Evolutionary conservation across 2,329 filamentous ascomycete species (phyloP), one percentile per base, ranked within the genome.

Genomic region (Clonostachys sp.): DNA sequence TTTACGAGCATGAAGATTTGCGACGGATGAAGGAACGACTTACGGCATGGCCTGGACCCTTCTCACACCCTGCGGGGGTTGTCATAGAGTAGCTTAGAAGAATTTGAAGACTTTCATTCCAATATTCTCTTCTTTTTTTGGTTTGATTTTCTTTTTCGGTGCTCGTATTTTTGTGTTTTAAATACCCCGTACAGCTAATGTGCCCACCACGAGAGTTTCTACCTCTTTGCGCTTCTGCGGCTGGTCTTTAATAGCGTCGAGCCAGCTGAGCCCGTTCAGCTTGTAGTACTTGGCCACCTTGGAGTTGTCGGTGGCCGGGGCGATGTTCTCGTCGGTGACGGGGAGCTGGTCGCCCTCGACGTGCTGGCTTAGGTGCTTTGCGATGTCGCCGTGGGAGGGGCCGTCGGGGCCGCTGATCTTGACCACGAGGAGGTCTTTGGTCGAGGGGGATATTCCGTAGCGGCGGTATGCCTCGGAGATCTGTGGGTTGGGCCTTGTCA

Each of bases 381-480:
- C 71, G 40, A 84, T 65, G 12, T 74, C 61, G 16, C 76, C 70
- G 35, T 80, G 67, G 4, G 70, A 68, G 9, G 30, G 45, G 6
- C 10, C 33, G 30, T 18, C 36, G 6, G 45, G 24, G 13, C 44
- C 41, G n/a, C 84, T 77, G 20, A 97, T 75, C 63, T 96, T 97
- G 59, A 96, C 75, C 7, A 89, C 83, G 4, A 96, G 71, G n/a
- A 99, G 67, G 55, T 84, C 68, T 41, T 77, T 84, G 3, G 87
- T 94, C 12, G 74, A 70, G 12, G 89, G 81, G 1, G 80, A 74
- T 49, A 97, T 84, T 43, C 94, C 94, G 60, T 94, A 96, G 46
- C 86, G 85, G 34, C 89, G 86, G 67, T 97, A 97, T 1, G 91
- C 86, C 57, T 96, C 91, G 45, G 90, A 81, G 60, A 99, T 97